Base-by-base conservation (phyloP, 176 grass and related monocot genomes). In the Bothriochloa decipiens region DNA sequence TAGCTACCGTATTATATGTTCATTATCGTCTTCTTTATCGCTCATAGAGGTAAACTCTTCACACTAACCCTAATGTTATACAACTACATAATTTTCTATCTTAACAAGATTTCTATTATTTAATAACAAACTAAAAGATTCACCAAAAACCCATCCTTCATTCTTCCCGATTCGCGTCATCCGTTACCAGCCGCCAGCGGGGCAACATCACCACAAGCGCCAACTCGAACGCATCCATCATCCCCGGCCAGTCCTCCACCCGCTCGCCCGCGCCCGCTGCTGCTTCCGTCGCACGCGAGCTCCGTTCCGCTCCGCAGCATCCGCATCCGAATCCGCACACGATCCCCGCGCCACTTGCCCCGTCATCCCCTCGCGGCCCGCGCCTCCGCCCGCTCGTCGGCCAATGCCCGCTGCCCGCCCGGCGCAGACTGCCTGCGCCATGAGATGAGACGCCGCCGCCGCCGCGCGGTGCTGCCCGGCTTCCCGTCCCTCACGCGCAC, bases 281-380 rank as follows among this genome's bases (percentile, higher is more conserved):
- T 52, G 83, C 88, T 82, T 76, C 88, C 65, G 35, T 65, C 53
- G 25, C 88, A 90, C 88, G 88, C 78, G 83, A 87, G 35, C 45
- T 50, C 28, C n/a, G 55, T 60, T 60, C 53, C 15, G 49, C 18
- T 60, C 55, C 16, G 50, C 50, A 53, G 50, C 50, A 53, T 68
- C 63, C 69, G 81, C 68, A 90, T 86, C 83, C 55, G 83, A 77
- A 86, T 81, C 72, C 33, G 73, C 79, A 78, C 83, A 36, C 83
- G 83, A 81, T 86, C 83, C 82, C 42, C 78, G 64, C 55, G 65
- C 83, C 83, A 67, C 83, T 82, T 86, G 70, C 17, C 70, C 77
- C 72, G 50, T 71, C 46, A 26, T 37, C 13, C 27, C 20, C 18
- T 3, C 29, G 60, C 52, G 28, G 57, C 40, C 60, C 73, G 80